Percentiles rank a stretch among this genome's conserved stretches.
phyloP scores from a whole-genome alignment of 2,329 filamentous ascomycete genomes.

The Coniochaeta pulveracea region DNA sequence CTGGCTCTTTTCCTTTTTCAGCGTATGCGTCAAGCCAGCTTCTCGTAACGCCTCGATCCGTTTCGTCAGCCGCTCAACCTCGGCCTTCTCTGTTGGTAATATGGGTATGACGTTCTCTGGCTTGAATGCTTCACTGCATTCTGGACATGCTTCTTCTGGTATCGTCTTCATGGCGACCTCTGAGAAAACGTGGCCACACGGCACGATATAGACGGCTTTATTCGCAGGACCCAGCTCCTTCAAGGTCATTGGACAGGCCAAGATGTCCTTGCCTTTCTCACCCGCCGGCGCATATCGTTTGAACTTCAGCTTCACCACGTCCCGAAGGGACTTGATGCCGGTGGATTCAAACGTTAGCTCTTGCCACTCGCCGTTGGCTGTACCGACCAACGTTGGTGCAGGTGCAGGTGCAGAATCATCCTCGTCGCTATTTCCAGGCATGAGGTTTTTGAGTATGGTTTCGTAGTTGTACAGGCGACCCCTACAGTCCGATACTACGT shows the following conservation, averaged over 20 bases:
- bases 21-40: slow-evolving; percentile 67
- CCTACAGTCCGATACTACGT: slow-evolving; percentile 72
- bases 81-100: slow-evolving; percentile 57
- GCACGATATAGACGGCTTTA: slow-evolving; percentile 80
- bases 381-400: slow-evolving; percentile 7
- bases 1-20: slow-evolving; percentile 66
- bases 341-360: slow-evolving; percentile 31
- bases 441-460: slow-evolving; percentile 56
- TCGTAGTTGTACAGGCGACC: slow-evolving; percentile 95
- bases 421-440: slow-evolving; percentile 50
- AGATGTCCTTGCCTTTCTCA: slow-evolving; percentile 42
- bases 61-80: slow-evolving; percentile 55
- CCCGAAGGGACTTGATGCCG: slow-evolving; percentile 69
- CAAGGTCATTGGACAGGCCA: slow-evolving; percentile 78
- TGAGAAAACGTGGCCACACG: slow-evolving; percentile 90
- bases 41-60: slow-evolving; percentile 59
- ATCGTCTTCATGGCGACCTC: slow-evolving; percentile 78
- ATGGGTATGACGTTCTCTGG: slow-evolving; percentile 73
- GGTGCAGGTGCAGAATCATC: slow-evolving; percentile 22
- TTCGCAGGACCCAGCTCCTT: slow-evolving; percentile 72
- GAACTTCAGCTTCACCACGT: slow-evolving; percentile 81
- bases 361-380: slow-evolving; percentile 13
- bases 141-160: slow-evolving; percentile 46
- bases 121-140: slow-evolving; percentile 68
- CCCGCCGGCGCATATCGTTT: slow-evolving; percentile 26